Evolutionary conservation across 2,329 filamentous ascomycete species (phyloP).

Genomic region (Aspergillus oerlinghausenensis): DNA sequence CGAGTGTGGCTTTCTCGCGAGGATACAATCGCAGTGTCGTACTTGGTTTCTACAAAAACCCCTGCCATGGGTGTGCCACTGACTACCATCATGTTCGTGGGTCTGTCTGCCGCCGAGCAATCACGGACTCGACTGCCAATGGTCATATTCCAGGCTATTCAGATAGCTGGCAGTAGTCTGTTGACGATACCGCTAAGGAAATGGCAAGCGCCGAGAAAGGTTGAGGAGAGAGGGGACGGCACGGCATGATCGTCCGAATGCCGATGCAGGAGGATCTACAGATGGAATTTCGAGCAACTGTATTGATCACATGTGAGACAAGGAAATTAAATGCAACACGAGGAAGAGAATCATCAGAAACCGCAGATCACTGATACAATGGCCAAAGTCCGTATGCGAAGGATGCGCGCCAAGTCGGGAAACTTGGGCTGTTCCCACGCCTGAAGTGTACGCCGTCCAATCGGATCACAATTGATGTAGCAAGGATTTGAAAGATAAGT

Average conservation of each 20-base stretch:
- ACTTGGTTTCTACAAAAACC: constrained; percentile 64
- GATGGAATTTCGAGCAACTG: neutral
- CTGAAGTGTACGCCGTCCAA: no score
- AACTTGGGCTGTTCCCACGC: no score
- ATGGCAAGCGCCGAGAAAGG: constrained; percentile 22
- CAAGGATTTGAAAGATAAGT: no score
- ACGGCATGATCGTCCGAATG: no score
- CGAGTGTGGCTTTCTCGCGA: constrained; percentile 49
- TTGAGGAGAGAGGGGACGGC: neutral
- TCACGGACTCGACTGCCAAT: constrained; percentile 61
- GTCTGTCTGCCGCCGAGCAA: constrained; percentile 50
- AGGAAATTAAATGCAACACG: neutral
- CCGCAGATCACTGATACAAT: no score
- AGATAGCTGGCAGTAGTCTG: constrained; percentile 39
- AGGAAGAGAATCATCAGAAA: no score
- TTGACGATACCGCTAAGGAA: constrained; percentile 39
- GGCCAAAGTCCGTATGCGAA: no score
- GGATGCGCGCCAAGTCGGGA: no score
- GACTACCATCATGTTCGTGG: constrained; percentile 58
- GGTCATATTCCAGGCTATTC: constrained; percentile 51
- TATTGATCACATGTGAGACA: neutral
- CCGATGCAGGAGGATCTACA: neutral
- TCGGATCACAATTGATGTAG: no score
- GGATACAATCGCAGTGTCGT: constrained; percentile 61
- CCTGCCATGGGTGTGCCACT: constrained; percentile 61